Percentiles rank a stretch among this genome's conserved stretches.
These are phyloP conservation scores for Asterophora lycoperdoides DNA, from an alignment of 768 basidiomycete species.

Conservation along the genomic window DNA sequence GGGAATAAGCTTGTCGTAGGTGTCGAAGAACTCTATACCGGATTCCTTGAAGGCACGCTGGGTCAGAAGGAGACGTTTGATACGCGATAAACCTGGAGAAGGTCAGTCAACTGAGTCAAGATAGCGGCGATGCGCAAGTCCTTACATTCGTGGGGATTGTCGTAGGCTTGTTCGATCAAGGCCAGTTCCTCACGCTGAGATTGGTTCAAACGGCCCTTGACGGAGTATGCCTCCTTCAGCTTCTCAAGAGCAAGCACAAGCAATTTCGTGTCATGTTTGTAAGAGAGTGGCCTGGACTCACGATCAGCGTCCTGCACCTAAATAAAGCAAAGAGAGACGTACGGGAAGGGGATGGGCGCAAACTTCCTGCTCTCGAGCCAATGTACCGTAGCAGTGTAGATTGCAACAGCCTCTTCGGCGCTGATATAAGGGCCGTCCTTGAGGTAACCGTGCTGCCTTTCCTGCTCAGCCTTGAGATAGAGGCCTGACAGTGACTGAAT, in stretches of 20 bases:
- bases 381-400: conserved; percentile 97
- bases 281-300: conserved; percentile 73
- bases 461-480: conserved; percentile 98
- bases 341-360: conserved; percentile 98
- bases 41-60: conserved; percentile 99
- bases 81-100: conserved; percentile 75
- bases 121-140: not conserved
- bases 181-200: conserved; percentile 98
- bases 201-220: conserved; percentile 96
- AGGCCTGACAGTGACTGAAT: conserved; percentile 45
- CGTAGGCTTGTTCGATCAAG: conserved; percentile 97
- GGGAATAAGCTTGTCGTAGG: conserved; percentile 96
- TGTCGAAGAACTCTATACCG: conserved; percentile 96
- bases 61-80: conserved; percentile 94
- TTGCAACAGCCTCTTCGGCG: conserved; percentile 97
- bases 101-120: not conserved
- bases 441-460: conserved; percentile 96
- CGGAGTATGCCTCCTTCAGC: conserved; percentile 97
- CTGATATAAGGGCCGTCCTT: conserved; percentile 99
- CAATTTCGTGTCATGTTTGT: conserved; percentile 98
- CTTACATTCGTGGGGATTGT: conserved; percentile 97
- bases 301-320: not conserved
- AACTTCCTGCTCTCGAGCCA: conserved; percentile 99
- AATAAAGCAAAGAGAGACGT: conserved; percentile 22
- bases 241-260: conserved; percentile 96